Evolutionary conservation across 225 moss, liverwort and hornwort species (phyloP).

Genomic region (Sphagnum contortum): DNA sequence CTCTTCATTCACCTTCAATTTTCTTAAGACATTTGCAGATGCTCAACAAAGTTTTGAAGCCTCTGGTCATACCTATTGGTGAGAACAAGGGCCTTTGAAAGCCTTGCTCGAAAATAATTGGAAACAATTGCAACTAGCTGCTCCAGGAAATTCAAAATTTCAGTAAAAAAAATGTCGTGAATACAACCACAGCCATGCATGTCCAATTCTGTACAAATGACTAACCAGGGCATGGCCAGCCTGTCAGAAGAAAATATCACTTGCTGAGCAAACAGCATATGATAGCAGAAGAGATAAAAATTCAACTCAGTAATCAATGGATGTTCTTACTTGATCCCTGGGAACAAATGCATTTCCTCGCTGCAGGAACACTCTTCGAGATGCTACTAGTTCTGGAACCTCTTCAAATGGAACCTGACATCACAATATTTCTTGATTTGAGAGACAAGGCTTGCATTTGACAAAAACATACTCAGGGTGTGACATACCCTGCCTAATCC

Average conservation of each 20-base stretch:
- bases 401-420: conserved; percentile 84
- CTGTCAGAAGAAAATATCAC: no score
- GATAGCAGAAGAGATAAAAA: neutral
- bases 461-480: no score
- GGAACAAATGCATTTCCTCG: conserved; percentile 79
- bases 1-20: no score
- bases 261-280: neutral
- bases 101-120: conserved; percentile 65
- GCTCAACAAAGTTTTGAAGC: no score
- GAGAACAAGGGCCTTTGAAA: conserved; percentile 65
- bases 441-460: neutral
- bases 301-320: neutral
- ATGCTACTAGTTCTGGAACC: conserved; percentile 79
- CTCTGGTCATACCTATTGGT: conserved; percentile 44
- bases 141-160: neutral
- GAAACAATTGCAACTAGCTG: conserved; percentile 78
- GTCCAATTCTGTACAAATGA: no score
- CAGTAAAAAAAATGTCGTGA: neutral
- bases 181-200: neutral
- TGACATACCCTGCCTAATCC: no score
- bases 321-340: conserved; percentile 32
- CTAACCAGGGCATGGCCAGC: no score
- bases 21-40: no score
- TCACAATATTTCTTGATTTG: neutral
- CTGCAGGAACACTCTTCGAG: conserved; percentile 64